Conservation (phyloP, 208 protist genomes). For the Leishmania aethiopica region DNA sequence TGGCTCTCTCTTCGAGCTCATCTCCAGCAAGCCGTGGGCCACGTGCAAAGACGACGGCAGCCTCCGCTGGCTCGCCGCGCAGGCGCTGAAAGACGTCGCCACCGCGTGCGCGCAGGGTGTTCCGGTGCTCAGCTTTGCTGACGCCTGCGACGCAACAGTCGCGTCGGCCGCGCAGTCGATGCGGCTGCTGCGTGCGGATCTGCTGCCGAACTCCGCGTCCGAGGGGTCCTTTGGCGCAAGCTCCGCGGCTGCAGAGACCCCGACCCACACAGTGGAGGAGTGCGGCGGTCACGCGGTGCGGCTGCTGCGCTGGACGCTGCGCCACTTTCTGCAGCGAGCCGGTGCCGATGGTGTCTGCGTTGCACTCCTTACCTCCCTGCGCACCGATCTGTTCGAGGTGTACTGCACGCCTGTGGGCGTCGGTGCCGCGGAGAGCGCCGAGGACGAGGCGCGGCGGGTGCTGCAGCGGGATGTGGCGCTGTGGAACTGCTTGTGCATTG, state of each 20-base stretch:
- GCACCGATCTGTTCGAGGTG: constrained; percentile 22
- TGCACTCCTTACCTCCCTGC: constrained; percentile 22
- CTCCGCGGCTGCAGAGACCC: constrained; percentile 17
- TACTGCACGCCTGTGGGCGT: constrained; percentile 2
- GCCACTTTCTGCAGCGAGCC: constrained; percentile 20
- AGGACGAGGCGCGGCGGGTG: constrained; percentile 11
- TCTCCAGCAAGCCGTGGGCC: constrained; percentile 33
- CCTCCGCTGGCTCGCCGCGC: constrained; percentile 54
- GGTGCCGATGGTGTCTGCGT: constrained; percentile 15
- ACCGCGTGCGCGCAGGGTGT: constrained; percentile 27
- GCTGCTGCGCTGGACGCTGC: constrained; percentile 33
- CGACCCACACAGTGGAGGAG: constrained; percentile 24
- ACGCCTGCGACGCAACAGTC: constrained; percentile 24
- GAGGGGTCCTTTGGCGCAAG: neutral
- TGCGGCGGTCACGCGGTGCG: constrained; percentile 32
- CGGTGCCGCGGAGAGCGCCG: constrained; percentile 10
- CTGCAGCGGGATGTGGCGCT: constrained; percentile 16
- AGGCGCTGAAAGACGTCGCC: constrained; percentile 64
- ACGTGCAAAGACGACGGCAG: constrained; percentile 51
- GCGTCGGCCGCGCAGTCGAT: constrained; percentile 29
- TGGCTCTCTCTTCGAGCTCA: constrained; percentile 44
- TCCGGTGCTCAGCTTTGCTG: constrained; percentile 30
- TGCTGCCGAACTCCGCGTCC: neutral
- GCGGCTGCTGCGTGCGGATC: constrained; percentile 29
- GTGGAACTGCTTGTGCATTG: constrained; percentile 29